Evolutionary conservation across 768 basidiomycete species (phyloP), one percentile per base, ranked within the genome.

Genomic region (Rhodotorula kratochvilovae): DNA sequence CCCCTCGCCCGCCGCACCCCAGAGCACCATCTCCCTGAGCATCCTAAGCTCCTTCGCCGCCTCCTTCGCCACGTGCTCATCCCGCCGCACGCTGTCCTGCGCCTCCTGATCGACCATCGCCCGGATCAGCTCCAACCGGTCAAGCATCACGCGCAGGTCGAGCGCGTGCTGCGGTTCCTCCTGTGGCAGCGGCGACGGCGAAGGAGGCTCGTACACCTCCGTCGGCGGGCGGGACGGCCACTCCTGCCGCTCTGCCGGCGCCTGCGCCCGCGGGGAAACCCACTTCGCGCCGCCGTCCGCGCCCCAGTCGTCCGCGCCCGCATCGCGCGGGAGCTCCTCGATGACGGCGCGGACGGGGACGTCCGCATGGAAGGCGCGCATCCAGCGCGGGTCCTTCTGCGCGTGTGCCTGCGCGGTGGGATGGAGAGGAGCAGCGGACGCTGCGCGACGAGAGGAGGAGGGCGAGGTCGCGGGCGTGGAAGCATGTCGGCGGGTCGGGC

Each of bases 291-390:
- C n/a, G n/a, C n/a, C n/a, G n/a, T n/a, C n/a, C n/a, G n/a, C n/a
- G 13, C 50, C n/a, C 62, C 62, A 63, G 39, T 54, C 62, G 36
- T 63, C 62, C 8, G 25, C 16, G 1, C 19, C 27, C 5, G 62
- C 62, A 5, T 54, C 29, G 5, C 27, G 51, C 39, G 50, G 36
- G 39, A 63, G 62, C 29, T 63, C 62, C 29, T 63, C 51, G 39
- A 63, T 2, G 39, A 29, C 39, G 11, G 62, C 51, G 42, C n/a
- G 29, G 2, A 35, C 29, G 25, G 5, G 62, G 2, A 63, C 39
- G 29, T 51, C 50, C 35, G 31, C 6, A 51, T 63, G 21, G 51
- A 42, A 39, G 36, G 27, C 3, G 36, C 36, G 11, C 51, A 54
- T 53, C 51, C 50, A 62, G 21, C 13, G 36, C 39, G 36, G 16